Base-by-base conservation (phyloP, 1,284 basidiomycete genomes). In the Amylostereum chailletii region DNA sequence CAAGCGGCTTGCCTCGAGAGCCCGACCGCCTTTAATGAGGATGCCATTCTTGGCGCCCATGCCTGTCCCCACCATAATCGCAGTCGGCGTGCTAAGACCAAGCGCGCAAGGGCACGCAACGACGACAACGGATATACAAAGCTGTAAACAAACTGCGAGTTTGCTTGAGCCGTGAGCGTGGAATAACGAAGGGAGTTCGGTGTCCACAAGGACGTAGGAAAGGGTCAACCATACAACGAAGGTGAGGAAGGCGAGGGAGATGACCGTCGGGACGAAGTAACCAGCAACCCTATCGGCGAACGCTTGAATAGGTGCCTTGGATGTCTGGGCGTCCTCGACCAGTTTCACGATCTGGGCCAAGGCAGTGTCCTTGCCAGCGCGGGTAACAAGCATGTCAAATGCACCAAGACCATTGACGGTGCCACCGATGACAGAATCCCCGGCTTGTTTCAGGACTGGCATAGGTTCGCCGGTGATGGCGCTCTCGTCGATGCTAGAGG, bases 21-120 rank as follows among this genome's bases (percentile, higher is more conserved):
- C 94, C 26, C 87, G 76, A 2, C 94, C 96, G 42, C 96, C 94
- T 65, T 99, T 99, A 80, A 99, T 98, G 45, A 99, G 71, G 55
- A 99, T 99, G 0, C 96, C 96, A 61, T 98, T 94, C 71, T 90
- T 79, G 8, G 96, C 96, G 1, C 96, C 96, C 48, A 99, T 86
- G 0, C 96, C 96, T 0, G 96, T 99, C 32, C 96, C 96, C 38
- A 99, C 96, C 96, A 99, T 99, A 67, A 99, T 94, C 1, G 96
- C 96, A 0, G 96, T 99, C 0, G 96, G 96, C 0, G 96, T 99
- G 51, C 90, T 91, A 49, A 99, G 77, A 2, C 96, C 96, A 31
- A 99, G 77, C 0, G 96, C 96, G 63, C 96, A 99, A 0, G 96
- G 96, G 65, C 96, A 99, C 3, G 96, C 96, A 50, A 99, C 94